Base-by-base conservation (phyloP, 805 yeast genomes). In the Candida montana region DNA sequence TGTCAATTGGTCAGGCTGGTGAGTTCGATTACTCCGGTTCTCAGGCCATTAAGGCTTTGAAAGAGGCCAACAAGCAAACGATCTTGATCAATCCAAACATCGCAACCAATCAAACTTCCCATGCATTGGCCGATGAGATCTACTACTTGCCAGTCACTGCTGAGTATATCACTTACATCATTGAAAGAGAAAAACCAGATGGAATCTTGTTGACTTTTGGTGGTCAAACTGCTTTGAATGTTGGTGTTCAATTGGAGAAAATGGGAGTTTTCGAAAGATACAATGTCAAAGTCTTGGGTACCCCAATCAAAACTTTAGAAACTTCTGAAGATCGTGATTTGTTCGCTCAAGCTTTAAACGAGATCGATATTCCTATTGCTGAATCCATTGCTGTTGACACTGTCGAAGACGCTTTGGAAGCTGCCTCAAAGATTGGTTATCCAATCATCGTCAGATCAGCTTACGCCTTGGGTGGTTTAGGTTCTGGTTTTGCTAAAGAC, bases 381-480 rank as follows among this genome's bases (percentile, higher is more conserved):
- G 95, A 87, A 67, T 90, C 97, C 13, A 79, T 89, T 60, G 98
- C 99, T 41, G 97, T 91, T 47, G 91, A 84, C 39, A 86, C 84
- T 38, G 85, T 93, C 33, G 96, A 91, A 50, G 96, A 86, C 56
- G 96, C 99, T 20, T 70, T 93, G 47, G 69, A 65, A n/a, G 98
- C 99, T 40, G 99, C 97, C 37, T 80, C 74, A 33, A 59, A 67
- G 36, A 87, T 91, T 48, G 96, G 96, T 9, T 91, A 90, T 67
- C 99, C 99, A 41, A 87, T 91, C 57, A 91, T 91, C 68, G 95
- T 93, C 45, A 83, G 99, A 70, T 88, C 98, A 35, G 99, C 99
- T 18, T 91, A 83, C 62, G 96, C 99, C 7, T 72, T 91, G 35
- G 99, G 99, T 62, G 99, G 99, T 55, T 75, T 91, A 47, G 99